Percentiles rank a stretch among this genome's conserved stretches.
Evolutionary conservation across 2,329 filamentous ascomycete genomes (phyloP).

Genomic region (Dryadomyces sulphureus): DNA sequence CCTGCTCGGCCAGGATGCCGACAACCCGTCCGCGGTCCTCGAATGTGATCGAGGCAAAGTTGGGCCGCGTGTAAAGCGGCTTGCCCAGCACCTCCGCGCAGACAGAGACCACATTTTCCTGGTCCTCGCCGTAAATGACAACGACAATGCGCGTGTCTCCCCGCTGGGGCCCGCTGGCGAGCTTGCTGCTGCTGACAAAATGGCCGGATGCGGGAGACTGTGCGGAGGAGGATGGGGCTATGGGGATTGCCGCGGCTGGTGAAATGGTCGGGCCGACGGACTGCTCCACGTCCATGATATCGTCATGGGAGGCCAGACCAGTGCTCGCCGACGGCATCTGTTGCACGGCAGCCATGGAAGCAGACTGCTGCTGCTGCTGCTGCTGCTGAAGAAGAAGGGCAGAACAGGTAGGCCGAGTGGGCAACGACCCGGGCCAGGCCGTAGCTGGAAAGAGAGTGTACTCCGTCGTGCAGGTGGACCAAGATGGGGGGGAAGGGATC

Average conservation of each 20-base stretch:
- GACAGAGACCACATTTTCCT: conserved; percentile 59
- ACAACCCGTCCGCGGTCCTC: conserved; percentile 51
- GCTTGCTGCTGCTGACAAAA: conserved; percentile 23
- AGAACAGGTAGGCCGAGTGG: no score
- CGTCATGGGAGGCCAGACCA: conserved; percentile 8
- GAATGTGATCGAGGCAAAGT: conserved; percentile 36
- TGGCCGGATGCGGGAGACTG: conserved; percentile 8
- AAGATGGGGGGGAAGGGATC: no score
- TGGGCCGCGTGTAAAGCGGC: conserved; percentile 43
- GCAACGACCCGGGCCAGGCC: no score
- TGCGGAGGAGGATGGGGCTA: conserved; percentile 4
- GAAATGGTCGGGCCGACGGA: background rate
- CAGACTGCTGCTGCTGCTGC: background rate
- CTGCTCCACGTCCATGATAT: conserved; percentile 22
- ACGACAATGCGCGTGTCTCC: conserved; percentile 46
- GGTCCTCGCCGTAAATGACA: conserved; percentile 55
- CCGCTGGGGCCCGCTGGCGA: conserved; percentile 29
- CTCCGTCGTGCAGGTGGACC: no score
- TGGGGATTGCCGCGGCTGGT: background rate
- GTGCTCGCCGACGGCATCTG: conserved; percentile 13
- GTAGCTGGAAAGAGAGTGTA: no score
- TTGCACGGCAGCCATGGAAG: conserved; percentile 12
- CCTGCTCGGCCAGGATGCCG: conserved; percentile 43
- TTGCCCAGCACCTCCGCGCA: conserved; percentile 72
- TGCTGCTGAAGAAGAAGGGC: background rate